Evolutionary conservation across 345 rosid genomes (phyloP).

Genomic region (Brassica nigra): DNA sequence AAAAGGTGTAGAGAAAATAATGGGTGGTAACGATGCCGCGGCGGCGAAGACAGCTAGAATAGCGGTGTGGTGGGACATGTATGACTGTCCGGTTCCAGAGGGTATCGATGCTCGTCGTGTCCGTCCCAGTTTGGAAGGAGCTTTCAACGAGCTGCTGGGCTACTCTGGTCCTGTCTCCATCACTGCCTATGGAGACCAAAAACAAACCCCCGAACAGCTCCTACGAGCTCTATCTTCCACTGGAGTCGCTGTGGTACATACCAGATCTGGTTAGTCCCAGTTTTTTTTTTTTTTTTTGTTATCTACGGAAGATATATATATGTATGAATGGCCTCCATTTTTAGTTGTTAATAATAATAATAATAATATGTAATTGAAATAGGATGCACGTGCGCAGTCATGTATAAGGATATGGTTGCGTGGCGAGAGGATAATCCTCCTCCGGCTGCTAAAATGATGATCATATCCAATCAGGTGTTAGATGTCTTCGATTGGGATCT

Average conservation of each 20-base stretch:
- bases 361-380: background rate
- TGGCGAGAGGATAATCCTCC: background rate
- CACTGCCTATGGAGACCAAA: constrained; percentile 4
- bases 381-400: background rate
- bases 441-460: constrained; percentile 11
- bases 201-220: background rate
- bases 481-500: background rate
- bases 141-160: background rate
- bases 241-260: constrained; percentile 7
- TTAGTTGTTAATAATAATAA: too few relatives aligned
- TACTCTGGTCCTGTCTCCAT: constrained; percentile 24
- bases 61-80: background rate
- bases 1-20: background rate
- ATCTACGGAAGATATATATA: too few relatives aligned
- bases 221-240: constrained; percentile 22
- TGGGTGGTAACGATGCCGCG: background rate
- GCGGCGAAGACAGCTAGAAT: background rate
- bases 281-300: too few relatives aligned
- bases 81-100: background rate
- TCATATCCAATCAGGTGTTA: too few relatives aligned
- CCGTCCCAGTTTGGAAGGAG: background rate
- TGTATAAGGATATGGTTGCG: background rate
- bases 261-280: background rate
- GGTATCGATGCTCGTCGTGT: background rate
- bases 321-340: too few relatives aligned